phyloP scores from a whole-genome alignment of 2,329 filamentous ascomycete species.

The Colletotrichum orbiculare region DNA sequence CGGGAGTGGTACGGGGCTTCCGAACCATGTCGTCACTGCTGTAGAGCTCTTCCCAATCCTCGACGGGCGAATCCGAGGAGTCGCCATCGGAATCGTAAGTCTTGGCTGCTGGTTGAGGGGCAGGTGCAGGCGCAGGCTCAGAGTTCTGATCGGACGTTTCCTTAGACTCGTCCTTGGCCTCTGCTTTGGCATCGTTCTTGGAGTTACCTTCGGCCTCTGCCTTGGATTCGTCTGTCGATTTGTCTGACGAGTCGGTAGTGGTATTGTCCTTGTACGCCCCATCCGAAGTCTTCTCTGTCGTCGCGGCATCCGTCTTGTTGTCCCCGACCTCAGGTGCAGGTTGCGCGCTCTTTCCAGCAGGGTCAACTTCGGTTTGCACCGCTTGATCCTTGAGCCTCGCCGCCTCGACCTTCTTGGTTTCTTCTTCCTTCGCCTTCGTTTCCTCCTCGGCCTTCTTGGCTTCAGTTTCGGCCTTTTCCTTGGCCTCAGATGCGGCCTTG shows the following conservation, averaged over 20 bases:
- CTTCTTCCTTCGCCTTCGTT: conserved; percentile 41
- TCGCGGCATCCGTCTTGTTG: not conserved
- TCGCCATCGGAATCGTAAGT: conserved; percentile 59
- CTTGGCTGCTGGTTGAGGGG: not conserved
- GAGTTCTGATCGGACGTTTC: conserved; percentile 31
- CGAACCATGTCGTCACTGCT: conserved; percentile 67
- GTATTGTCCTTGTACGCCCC: not conserved
- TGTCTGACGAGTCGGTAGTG: conserved; percentile 3
- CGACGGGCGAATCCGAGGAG: conserved; percentile 69
- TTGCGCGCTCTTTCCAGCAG: not conserved
- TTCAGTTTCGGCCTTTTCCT: conserved; percentile 34
- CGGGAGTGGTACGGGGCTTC: conserved; percentile 57
- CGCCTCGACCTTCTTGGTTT: conserved; percentile 40
- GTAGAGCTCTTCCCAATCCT: conserved; percentile 70
- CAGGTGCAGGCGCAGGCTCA: conserved; percentile 31
- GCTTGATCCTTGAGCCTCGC: conserved; percentile 28
- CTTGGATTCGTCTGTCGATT: conserved; percentile 3
- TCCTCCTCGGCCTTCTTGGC: conserved; percentile 42
- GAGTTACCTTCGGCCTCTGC: conserved; percentile 7
- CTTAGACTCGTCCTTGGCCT: conserved; percentile 27
- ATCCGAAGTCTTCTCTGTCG: not conserved
- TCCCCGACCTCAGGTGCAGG: not conserved
- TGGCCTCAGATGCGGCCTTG: conserved; percentile 35
- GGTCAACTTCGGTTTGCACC: conserved; percentile 32
- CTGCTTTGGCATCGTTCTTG: conserved; percentile 33